Evolutionary conservation across 2,329 filamentous ascomycete genomes (phyloP).

Genomic region (Colletotrichum scovillei): DNA sequence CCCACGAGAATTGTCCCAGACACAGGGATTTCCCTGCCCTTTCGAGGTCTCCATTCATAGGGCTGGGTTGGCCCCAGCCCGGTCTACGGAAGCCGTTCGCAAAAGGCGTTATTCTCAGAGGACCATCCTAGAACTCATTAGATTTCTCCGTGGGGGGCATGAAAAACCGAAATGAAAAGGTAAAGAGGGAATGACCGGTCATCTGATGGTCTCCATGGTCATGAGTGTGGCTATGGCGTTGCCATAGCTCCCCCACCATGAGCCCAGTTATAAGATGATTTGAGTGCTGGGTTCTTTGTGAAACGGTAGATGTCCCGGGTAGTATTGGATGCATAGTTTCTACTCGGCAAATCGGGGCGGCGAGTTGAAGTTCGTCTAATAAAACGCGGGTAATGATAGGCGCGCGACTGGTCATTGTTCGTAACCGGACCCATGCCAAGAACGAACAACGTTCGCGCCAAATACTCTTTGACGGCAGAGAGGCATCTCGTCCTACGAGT

Average conservation of each 20-base stretch:
- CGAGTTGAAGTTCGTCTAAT: neutral
- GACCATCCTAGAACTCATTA: neutral
- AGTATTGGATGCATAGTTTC: neutral
- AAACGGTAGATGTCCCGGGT: neutral
- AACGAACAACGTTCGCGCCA: neutral
- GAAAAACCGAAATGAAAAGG: neutral
- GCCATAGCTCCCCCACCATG: neutral
- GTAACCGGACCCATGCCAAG: neutral
- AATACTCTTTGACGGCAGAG: neutral
- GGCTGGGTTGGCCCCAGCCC: neutral
- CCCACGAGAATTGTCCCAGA: neutral
- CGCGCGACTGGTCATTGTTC: neutral
- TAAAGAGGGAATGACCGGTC: neutral
- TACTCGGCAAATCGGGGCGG: neutral
- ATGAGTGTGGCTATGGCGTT: neutral
- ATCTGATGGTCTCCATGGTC: neutral
- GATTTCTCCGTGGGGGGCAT: neutral
- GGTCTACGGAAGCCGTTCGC: neutral
- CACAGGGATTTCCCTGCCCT: neutral
- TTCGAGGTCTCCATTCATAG: neutral
- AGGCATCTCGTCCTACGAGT: neutral
- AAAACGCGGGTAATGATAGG: neutral
- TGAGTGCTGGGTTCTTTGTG: neutral
- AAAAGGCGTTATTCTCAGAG: neutral
- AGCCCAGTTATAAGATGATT: neutral